Percentiles rank a stretch among this genome's conserved stretches.
Evolutionary conservation across 768 basidiomycete genomes (phyloP).

Genomic region (Mycena venus): DNA sequence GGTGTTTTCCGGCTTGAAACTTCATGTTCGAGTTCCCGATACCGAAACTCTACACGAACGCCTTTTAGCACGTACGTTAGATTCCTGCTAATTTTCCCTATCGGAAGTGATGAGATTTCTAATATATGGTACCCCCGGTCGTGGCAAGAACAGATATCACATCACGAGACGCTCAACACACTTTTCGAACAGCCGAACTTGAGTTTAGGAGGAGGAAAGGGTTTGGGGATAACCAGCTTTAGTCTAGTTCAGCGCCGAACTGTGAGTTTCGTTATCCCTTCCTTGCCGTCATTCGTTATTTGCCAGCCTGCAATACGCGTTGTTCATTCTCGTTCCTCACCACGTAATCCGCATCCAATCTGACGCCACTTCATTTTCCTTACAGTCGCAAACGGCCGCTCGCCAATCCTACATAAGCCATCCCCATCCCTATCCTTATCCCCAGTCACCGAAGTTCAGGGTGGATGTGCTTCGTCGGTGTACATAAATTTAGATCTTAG

Average conservation of each 20-base stretch:
- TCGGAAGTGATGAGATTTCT: no score
- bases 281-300: no score
- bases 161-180: not conserved
- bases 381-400: not conserved
- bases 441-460: not conserved
- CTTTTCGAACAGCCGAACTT: conserved; percentile 14
- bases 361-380: no score
- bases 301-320: no score
- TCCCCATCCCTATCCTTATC: no score
- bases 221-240: not conserved
- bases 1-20: not conserved
- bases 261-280: no score
- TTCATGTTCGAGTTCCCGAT: conserved; percentile 31
- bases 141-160: not conserved
- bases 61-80: conserved; percentile 27
- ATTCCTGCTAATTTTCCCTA: not conserved
- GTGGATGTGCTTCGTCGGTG: not conserved
- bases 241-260: not conserved
- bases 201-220: not conserved
- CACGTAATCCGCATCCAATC: no score
- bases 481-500: no score
- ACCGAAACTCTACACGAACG: conserved; percentile 28
- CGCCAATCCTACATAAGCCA: not conserved
- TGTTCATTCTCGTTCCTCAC: not conserved
- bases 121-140: conserved; percentile 30